Evolutionary conservation across 331 rosid species (phyloP), one percentile per base, ranked within the genome.

Genomic region (Erythrophleum ivorense): DNA sequence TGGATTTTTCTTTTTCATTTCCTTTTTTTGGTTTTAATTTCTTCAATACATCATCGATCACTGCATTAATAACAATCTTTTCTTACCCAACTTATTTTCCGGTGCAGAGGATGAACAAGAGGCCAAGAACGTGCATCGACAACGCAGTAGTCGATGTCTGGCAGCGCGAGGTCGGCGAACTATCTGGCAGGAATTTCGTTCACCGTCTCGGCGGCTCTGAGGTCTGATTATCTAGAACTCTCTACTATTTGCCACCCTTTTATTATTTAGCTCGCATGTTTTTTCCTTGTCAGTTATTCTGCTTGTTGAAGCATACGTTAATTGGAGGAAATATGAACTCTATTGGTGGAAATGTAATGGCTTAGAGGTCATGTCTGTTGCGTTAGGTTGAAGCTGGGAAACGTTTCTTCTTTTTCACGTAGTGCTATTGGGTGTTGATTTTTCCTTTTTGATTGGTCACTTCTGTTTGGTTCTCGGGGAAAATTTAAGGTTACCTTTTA

Each of bases 181-280:
- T 95, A 31, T 90, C 97, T 14, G 40, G 88, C 75, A 74, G 97
- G 63, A 81, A 55, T 82, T 93, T 93, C 73, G 88, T 92, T 10
- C 90, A 80, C 41, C 94, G 97, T 3, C 95, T 90, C 46, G 98
- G 85, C 38, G 98, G 83, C 75, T 87, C 97, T 13, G 85, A 93
- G 98, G 98, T 95, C 41, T 29, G 36, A 24, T 48, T 19, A 34
- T 40, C 43, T 14, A 31, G 16, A 53, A 49, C 50, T 76, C 50
- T 68, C 53, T 43, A 3, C 24, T 19, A 8, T 55, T 36, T 34
- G 36, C 19, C 53, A 5, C 49, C 64, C 34, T 72, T 62, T 29
- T 2, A 15, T 72, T 3, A 72, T 29, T 72, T 15, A 0, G 18
- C 76, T 15, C 21, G 36, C 60, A 6, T 8, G 5, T 62, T 19